Evolutionary conservation across 2,329 filamentous ascomycete species (phyloP).

Genomic region (Cordyceps cateniannulata): DNA sequence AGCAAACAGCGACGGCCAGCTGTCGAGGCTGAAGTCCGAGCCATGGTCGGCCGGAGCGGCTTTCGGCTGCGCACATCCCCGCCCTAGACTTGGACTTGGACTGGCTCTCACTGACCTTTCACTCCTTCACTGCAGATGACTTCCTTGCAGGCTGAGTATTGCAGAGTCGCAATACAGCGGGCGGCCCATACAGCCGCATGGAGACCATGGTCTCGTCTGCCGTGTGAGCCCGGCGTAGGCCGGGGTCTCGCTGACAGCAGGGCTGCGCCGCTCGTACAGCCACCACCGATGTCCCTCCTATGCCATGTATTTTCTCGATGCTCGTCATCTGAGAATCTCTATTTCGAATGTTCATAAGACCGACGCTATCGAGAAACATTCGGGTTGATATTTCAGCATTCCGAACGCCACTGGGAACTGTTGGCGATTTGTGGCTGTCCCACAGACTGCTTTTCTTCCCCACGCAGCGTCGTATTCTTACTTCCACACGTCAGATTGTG

Average conservation of each 20-base stretch:
- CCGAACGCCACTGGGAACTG: neutral
- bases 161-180: neutral
- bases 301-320: neutral
- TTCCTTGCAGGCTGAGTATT: neutral
- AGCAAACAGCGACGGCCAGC: neutral
- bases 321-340: too few species aligned
- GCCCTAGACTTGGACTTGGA: neutral
- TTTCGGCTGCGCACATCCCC: neutral
- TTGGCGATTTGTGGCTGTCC: neutral
- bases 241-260: neutral
- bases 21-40: neutral
- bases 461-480: slow-evolving; percentile 5
- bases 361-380: too few species aligned
- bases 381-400: too few species aligned
- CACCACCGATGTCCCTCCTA: neutral
- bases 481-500: slow-evolving; percentile 9
- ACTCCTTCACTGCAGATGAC: neutral
- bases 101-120: neutral
- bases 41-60: neutral
- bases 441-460: neutral
- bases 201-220: neutral
- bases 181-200: neutral
- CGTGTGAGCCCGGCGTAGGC: neutral
- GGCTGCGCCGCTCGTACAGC: slow-evolving; percentile 2
- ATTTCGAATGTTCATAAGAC: too few species aligned